Evolutionary conservation across 2,329 filamentous ascomycete genomes (phyloP).

Genomic region (Sphaerostilbella broomeana): DNA sequence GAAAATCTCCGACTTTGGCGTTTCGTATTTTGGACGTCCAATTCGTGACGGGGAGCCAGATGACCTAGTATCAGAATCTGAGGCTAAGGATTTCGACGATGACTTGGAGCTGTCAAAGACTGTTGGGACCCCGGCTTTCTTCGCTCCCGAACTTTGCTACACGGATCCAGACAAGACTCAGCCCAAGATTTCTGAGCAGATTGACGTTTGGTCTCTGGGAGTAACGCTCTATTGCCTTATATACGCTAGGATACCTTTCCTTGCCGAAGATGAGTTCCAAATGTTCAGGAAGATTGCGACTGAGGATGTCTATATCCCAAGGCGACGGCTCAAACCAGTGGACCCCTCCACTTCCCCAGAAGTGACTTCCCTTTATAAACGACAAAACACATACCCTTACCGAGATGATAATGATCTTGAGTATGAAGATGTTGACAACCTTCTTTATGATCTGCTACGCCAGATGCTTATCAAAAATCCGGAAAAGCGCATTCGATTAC

Average conservation of each 20-base stretch:
- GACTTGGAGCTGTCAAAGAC: slow-evolving; percentile 97
- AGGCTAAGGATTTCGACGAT: slow-evolving; percentile 82
- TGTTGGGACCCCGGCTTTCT: slow-evolving; percentile 94
- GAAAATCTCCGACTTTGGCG: slow-evolving; percentile 98
- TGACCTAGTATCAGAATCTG: slow-evolving; percentile 68
- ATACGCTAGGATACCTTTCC: slow-evolving; percentile 87
- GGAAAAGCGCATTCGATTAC: slow-evolving; percentile 76
- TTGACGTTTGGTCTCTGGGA: slow-evolving; percentile 95
- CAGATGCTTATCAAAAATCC: slow-evolving; percentile 86
- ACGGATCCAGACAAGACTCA: slow-evolving; percentile 65
- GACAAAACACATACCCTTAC: slow-evolving; percentile 58
- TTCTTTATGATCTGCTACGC: slow-evolving; percentile 69
- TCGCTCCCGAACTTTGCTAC: slow-evolving; percentile 92
- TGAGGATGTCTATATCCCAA: slow-evolving; percentile 85
- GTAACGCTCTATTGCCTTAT: slow-evolving; percentile 95
- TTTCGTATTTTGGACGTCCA: slow-evolving; percentile 90
- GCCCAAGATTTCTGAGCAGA: slow-evolving; percentile 81
- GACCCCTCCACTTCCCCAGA: slow-evolving; percentile 52
- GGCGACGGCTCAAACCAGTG: slow-evolving; percentile 70
- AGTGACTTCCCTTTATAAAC: slow-evolving; percentile 48
- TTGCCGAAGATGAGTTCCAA: slow-evolving; percentile 84
- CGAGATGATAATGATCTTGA: slow-evolving; percentile 70
- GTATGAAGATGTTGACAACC: slow-evolving; percentile 80
- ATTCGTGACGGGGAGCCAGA: slow-evolving; percentile 76
- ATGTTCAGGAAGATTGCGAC: slow-evolving; percentile 90